A percentile compares a stretch with the other conserved stretches of the same genome.
Evolutionary conservation across 2,329 filamentous ascomycete genomes (phyloP).

Genomic region (Penicillium freii): DNA sequence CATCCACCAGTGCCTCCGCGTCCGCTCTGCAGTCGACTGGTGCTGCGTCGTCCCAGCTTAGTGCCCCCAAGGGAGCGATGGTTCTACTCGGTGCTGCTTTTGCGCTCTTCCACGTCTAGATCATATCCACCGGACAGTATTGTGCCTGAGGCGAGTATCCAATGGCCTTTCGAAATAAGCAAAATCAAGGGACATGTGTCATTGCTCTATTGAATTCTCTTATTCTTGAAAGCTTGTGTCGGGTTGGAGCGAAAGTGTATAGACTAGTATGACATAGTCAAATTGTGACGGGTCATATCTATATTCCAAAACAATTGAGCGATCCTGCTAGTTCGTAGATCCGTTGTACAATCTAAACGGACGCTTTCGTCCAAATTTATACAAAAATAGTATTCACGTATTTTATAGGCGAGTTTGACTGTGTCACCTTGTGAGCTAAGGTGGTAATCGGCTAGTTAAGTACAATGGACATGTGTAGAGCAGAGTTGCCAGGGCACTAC

Average conservation of each 20-base stretch:
- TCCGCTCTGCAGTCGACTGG: background rate
- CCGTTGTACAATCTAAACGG: too few relatives aligned
- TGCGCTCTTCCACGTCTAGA: constrained; percentile 1
- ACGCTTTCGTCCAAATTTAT: too few relatives aligned
- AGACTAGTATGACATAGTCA: background rate
- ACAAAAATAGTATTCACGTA: too few relatives aligned
- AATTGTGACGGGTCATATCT: background rate
- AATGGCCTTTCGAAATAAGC: background rate
- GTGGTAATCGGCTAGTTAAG: too few relatives aligned
- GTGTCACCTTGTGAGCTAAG: too few relatives aligned
- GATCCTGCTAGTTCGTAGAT: background rate
- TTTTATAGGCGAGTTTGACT: too few relatives aligned
- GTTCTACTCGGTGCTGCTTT: constrained; percentile 4
- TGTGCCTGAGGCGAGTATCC: background rate
- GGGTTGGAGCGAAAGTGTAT: background rate
- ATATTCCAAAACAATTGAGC: background rate
- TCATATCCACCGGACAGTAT: background rate
- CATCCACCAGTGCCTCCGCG: background rate
- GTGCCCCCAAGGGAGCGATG: background rate
- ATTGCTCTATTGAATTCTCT: background rate
- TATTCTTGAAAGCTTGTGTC: background rate
- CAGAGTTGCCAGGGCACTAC: too few relatives aligned
- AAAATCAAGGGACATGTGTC: background rate
- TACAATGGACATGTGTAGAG: too few relatives aligned
- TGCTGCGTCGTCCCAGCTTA: constrained; percentile 1